Evolutionary conservation across 148 eudicot species (phyloP).

Genomic region (Arctostaphylos glauca): DNA sequence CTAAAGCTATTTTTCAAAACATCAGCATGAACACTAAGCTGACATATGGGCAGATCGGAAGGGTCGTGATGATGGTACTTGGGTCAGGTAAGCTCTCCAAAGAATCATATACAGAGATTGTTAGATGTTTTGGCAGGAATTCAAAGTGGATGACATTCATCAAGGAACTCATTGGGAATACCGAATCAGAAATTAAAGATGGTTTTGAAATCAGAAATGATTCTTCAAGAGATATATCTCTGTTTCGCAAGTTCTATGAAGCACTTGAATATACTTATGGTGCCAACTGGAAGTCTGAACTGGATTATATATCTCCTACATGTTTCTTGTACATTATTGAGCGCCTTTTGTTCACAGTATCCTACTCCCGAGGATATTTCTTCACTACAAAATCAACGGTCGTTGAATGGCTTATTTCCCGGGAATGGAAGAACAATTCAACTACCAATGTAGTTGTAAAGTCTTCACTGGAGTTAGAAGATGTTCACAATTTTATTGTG

Average conservation of each 20-base stretch:
- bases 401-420: conserved; percentile 25
- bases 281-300: conserved; percentile 19
- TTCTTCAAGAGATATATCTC: neutral
- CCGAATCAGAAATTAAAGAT: neutral
- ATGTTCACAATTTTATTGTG: conserved; percentile 30
- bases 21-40: conserved; percentile 4
- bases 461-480: neutral
- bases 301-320: conserved; percentile 30
- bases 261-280: conserved; percentile 29
- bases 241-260: conserved; percentile 12
- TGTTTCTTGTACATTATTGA: conserved; percentile 47
- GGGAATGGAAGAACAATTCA: neutral
- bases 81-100: conserved; percentile 29
- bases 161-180: conserved; percentile 7
- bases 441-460: neutral
- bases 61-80: conserved; percentile 42
- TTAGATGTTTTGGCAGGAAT: conserved; percentile 10
- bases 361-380: conserved; percentile 17
- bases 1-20: conserved; percentile 26
- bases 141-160: conserved; percentile 29
- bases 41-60: conserved; percentile 49
- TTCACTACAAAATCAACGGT: conserved; percentile 30
- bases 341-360: conserved; percentile 38
- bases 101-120: conserved; percentile 15
- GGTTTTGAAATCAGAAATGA: neutral